Evolutionary conservation across 2,329 filamentous ascomycete genomes (phyloP), one percentile per base, ranked within the genome.

Genomic region (Pezicula neosporulosa): DNA sequence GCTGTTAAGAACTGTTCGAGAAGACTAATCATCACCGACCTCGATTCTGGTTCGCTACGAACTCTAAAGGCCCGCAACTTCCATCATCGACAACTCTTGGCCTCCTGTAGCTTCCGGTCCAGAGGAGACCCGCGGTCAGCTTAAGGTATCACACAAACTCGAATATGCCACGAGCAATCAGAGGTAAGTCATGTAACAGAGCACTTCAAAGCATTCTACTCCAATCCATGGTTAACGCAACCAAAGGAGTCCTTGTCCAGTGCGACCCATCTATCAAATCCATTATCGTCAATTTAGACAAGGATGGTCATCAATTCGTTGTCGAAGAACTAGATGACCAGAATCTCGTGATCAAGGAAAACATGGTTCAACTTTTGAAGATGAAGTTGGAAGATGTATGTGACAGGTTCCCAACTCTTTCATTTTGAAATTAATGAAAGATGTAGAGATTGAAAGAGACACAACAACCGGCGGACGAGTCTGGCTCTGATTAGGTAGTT

Each of bases 231-330:
- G 28, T 45, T 48, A 43, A 50, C 19, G 18, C 30, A 24, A 38
- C 16, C 28, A 2, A 54, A 77, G 88, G 88, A 56, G 85, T 89
- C 27, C 78, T 93, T 57, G 83, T 93, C 69, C 83, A 90, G 69
- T 90, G 87, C 70, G 89, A 93, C 66, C 86, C 89, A n/a, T 89
- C 87, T 42, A 91, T 93, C 77, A 92, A 91, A 71, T 87, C 89
- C 56, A 90, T 92, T 74, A 86, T 93, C 63, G 76, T 89, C 60
- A 87, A 85, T 63, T 88, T 93, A 60, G 86, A 93, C 69, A 80
- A 75, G 61, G 75, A 81, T 51, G 77, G 79, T 59, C 83, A 91
- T 68, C 83, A 86, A 57, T 89, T 83, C 67, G 88, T 93, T 64
- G 87, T 91, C 56, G 87, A 91, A 62, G 87, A 91, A 56, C 78